These are phyloP conservation scores for Myxozyma melibiosi DNA, from an alignment of 805 yeast species.

Conservation along the genomic window DNA sequence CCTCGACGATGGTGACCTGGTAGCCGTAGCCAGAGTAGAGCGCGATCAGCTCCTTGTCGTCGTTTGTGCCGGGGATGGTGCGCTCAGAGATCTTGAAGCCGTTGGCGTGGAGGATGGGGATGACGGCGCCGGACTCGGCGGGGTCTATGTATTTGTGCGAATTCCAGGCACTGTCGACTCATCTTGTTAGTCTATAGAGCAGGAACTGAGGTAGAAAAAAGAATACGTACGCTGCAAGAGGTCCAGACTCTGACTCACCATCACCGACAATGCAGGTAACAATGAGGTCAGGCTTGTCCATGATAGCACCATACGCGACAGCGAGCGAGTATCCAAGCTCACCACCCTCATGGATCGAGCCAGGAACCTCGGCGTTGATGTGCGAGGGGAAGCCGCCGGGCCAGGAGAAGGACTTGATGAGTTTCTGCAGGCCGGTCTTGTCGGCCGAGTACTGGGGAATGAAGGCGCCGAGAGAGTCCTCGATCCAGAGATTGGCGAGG, in stretches of 20 bases:
- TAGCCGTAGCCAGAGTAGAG: slow-evolving; percentile 34
- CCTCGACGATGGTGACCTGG: slow-evolving; percentile 32
- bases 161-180: slow-evolving; percentile 29
- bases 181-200: background rate
- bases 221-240: slow-evolving; percentile 29
- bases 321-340: slow-evolving; percentile 36
- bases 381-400: slow-evolving; percentile 36
- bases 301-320: slow-evolving; percentile 33
- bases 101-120: slow-evolving; percentile 34
- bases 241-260: slow-evolving; percentile 36
- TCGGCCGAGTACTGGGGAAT: slow-evolving; percentile 27
- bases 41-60: slow-evolving; percentile 31
- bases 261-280: slow-evolving; percentile 33
- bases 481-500: slow-evolving; percentile 34
- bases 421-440: slow-evolving; percentile 22
- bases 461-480: slow-evolving; percentile 31
- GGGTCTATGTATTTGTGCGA: slow-evolving; percentile 34
- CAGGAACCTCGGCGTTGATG: slow-evolving; percentile 34
- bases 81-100: slow-evolving; percentile 36
- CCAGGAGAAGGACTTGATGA: slow-evolving; percentile 31
- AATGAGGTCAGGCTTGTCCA: slow-evolving; percentile 33
- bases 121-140: slow-evolving; percentile 35
- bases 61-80: slow-evolving; percentile 32
- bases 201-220: background rate
- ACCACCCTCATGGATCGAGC: slow-evolving; percentile 36